Evolutionary conservation across 768 basidiomycete species (phyloP), one percentile per base, ranked within the genome.

Genomic region (Xerocomellus amylosporus): DNA sequence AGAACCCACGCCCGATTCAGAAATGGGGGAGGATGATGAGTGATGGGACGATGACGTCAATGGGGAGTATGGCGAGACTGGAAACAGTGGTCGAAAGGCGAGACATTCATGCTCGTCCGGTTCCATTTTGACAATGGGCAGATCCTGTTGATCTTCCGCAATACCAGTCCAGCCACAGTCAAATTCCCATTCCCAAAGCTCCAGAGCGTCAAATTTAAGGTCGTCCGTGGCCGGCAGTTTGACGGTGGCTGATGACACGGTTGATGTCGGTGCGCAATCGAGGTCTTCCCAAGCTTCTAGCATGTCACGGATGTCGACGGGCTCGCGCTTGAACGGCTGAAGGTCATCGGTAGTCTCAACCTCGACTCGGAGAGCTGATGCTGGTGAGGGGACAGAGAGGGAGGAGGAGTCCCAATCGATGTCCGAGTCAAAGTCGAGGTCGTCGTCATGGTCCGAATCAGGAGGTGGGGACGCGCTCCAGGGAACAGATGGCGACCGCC

Each of bases 201-300:
- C 69, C 22, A 79, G 69, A 49, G 77, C 71, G n/a, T 77, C 73
- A 20, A 79, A 74, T 51, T 75, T 75, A 24, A 75, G 64, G 24
- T 75, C 78, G 3, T 73, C 74, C 36, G 76, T 60, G 12, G 45
- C 39, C 24, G 67, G 67, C 43, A 68, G 38, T 46, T 71, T 69
- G 53, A 68, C 58, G 6, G 60, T 71, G 64, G 51, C 67, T 63
- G 64, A 62, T 17, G 64, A 62, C 10, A 66, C 58, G 6, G 59
- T 70, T 30, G 60, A 66, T 26, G 60, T 61, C 12, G 58, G 64
- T 13, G 62, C 57, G 20, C 70, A 62, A 61, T 86, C 84, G 54
- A 83, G 75, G 58, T 80, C 78, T 48, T 88, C 87, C 87, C 87
- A 90, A 17, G 81, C 81, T 52, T 87, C 85, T 41, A 88, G 67